phyloP scores from a whole-genome alignment of 2,329 filamentous ascomycete genomes.

The Venturia nashicola region DNA sequence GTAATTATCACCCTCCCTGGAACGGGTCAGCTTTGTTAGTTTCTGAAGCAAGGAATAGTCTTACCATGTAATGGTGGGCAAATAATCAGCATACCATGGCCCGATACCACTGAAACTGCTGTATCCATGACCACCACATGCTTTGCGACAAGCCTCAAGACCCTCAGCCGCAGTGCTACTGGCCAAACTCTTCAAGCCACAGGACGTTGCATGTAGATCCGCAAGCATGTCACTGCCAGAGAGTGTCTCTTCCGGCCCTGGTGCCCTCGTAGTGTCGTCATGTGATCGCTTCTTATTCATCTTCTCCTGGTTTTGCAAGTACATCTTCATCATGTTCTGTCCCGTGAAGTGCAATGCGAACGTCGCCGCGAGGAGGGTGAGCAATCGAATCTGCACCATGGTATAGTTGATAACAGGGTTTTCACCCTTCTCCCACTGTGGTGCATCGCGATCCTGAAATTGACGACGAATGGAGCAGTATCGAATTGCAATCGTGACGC shows the following conservation, averaged over 20 bases:
- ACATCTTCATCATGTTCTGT: constrained; percentile 61
- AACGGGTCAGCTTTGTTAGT: constrained; percentile 34
- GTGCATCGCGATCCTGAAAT: constrained; percentile 63
- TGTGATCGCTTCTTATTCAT: constrained; percentile 40
- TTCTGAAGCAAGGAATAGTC: not conserved
- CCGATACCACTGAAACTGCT: constrained; percentile 65
- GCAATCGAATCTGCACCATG: constrained; percentile 63
- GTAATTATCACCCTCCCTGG: constrained; percentile 61
- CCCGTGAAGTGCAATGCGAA: constrained; percentile 71
- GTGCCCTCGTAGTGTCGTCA: constrained; percentile 40
- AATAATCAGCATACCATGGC: constrained; percentile 61
- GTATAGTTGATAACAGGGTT: constrained; percentile 71
- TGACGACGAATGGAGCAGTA: constrained; percentile 63
- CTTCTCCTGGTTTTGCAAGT: constrained; percentile 58
- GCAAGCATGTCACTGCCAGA: constrained; percentile 39
- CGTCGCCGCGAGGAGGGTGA: constrained; percentile 60
- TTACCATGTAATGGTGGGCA: constrained; percentile 54
- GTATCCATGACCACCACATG: constrained; percentile 69
- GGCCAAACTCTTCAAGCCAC: constrained; percentile 60
- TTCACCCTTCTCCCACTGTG: constrained; percentile 45
- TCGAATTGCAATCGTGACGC: constrained; percentile 65
- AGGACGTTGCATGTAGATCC: constrained; percentile 65
- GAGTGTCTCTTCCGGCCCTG: constrained; percentile 45
- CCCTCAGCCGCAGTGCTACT: constrained; percentile 63
- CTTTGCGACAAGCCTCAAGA: constrained; percentile 60